Conservation (phyloP, 768 basidiomycete genomes). For the Clitopilus hobsonii region DNA sequence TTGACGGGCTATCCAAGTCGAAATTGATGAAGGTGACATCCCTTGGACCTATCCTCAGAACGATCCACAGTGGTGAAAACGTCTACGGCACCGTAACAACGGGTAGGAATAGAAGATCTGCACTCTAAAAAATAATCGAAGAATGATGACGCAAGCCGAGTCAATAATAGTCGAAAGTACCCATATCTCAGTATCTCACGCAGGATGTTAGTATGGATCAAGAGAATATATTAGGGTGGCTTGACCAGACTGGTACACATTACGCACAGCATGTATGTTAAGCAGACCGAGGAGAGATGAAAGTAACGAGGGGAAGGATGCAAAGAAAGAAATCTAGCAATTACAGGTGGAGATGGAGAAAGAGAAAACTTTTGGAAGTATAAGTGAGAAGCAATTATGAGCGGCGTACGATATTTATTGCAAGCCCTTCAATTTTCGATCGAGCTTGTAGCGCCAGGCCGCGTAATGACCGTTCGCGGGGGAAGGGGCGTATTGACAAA, state of each 20-base stretch:
- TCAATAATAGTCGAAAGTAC: background rate
- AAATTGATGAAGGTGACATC: too few relatives aligned
- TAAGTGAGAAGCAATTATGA: conserved; percentile 6
- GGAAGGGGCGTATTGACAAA: conserved; percentile 64
- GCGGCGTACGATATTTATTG: conserved; percentile 15
- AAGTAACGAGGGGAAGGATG: background rate
- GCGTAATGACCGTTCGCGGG: conserved; percentile 59
- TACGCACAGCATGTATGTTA: conserved; percentile 1
- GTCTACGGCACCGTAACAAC: too few relatives aligned
- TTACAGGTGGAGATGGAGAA: too few relatives aligned
- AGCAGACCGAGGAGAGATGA: background rate
- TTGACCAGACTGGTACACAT: conserved; percentile 2
- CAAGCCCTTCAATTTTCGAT: conserved; percentile 39
- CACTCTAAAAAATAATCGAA: too few relatives aligned
- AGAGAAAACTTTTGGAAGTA: too few relatives aligned
- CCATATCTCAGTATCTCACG: background rate
- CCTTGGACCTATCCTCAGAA: too few relatives aligned
- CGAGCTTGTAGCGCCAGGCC: conserved; percentile 58
- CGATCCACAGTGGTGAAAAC: too few relatives aligned
- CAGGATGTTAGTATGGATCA: background rate
- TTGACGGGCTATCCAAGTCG: too few relatives aligned
- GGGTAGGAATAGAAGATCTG: too few relatives aligned
- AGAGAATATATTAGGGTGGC: too few relatives aligned
- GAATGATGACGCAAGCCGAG: too few relatives aligned
- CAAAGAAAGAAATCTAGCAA: conserved; percentile 4